Evolutionary conservation across 192 early-diverging fungal genomes (phyloP).

Genomic region (Pilaira anomala): DNA sequence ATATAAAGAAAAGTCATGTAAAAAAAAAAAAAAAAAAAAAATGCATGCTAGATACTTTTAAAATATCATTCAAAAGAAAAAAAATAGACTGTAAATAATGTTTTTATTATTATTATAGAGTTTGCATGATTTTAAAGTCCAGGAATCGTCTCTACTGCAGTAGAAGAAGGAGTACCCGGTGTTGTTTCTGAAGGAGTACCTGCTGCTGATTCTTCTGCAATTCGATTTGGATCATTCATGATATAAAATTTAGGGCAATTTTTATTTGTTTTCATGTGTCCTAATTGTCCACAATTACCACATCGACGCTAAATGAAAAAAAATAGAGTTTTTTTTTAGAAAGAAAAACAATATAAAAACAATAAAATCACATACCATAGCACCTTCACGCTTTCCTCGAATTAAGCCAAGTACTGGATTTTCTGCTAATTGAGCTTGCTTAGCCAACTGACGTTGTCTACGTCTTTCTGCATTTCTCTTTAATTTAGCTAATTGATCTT

Average conservation of each 20-base stretch:
- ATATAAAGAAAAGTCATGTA: too few relatives aligned
- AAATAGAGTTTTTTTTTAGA: not conserved
- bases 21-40: too few relatives aligned
- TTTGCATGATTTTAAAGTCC: not conserved
- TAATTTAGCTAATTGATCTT: conserved; percentile 59
- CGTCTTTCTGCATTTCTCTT: conserved; percentile 64
- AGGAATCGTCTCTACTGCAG: not conserved
- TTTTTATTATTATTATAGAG: not conserved
- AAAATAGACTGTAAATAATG: not conserved
- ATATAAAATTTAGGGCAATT: conserved; percentile 65
- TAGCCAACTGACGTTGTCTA: conserved; percentile 45
- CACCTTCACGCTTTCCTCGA: conserved; percentile 62
- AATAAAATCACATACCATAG: conserved; percentile 29
- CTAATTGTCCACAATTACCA: conserved; percentile 76
- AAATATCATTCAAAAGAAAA: too few relatives aligned
- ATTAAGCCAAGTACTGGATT: conserved; percentile 41
- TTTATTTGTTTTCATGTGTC: conserved; percentile 89
- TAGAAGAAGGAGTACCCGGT: not conserved
- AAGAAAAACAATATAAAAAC: not conserved
- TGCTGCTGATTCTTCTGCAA: not conserved
- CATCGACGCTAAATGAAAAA: conserved; percentile 55
- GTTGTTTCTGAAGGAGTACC: conserved; percentile 8
- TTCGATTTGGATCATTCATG: conserved; percentile 32
- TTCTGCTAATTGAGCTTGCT: conserved; percentile 43
- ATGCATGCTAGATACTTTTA: too few relatives aligned